phyloP scores from a whole-genome alignment of 2,329 filamentous ascomycete species.

The Paradendryphiella salina region DNA sequence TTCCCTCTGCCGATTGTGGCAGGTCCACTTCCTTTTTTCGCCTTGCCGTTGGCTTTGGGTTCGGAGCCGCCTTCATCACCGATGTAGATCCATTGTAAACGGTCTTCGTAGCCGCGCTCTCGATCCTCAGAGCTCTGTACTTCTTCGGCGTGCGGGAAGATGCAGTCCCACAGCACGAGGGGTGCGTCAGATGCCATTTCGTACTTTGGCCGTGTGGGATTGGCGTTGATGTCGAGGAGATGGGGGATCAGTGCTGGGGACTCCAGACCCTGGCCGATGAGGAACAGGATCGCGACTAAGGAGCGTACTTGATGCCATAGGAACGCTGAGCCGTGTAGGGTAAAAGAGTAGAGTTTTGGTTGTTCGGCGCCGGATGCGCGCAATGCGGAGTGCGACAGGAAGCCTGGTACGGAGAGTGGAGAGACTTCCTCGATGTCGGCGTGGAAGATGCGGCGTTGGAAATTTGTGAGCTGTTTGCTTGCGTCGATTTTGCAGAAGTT shows the following conservation, averaged over 20 bases:
- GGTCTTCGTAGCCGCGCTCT: slow-evolving; percentile 57
- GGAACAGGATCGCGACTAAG: slow-evolving; percentile 90
- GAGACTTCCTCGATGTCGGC: slow-evolving; percentile 67
- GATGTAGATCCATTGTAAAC: slow-evolving; percentile 76
- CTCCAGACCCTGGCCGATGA: slow-evolving; percentile 88
- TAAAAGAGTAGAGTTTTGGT: slow-evolving; percentile 80
- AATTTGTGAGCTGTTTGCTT: slow-evolving; percentile 85
- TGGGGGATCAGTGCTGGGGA: slow-evolving; percentile 70
- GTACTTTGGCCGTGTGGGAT: slow-evolving; percentile 80
- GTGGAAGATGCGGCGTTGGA: slow-evolving; percentile 75
- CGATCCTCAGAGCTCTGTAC: slow-evolving; percentile 45
- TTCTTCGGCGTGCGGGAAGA: slow-evolving; percentile 66
- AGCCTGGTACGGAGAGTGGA: slow-evolving; percentile 32
- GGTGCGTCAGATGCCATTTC: slow-evolving; percentile 89
- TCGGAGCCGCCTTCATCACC: slow-evolving; percentile 64
- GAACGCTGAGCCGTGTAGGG: slow-evolving; percentile 87
- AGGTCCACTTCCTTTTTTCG: slow-evolving; percentile 16
- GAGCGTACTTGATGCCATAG: slow-evolving; percentile 97
- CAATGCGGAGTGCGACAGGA: slow-evolving; percentile 36
- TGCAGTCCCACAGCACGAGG: slow-evolving; percentile 93
- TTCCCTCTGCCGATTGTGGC: slow-evolving; percentile 34
- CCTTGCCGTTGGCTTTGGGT: slow-evolving; percentile 46
- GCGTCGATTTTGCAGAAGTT: slow-evolving; percentile 96
- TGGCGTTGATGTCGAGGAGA: slow-evolving; percentile 71
- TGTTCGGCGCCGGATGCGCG: slow-evolving; percentile 6